Evolutionary conservation across 192 early-diverging fungal genomes (phyloP), one percentile per base, ranked within the genome.

Genomic region (Coemansia sp.): DNA sequence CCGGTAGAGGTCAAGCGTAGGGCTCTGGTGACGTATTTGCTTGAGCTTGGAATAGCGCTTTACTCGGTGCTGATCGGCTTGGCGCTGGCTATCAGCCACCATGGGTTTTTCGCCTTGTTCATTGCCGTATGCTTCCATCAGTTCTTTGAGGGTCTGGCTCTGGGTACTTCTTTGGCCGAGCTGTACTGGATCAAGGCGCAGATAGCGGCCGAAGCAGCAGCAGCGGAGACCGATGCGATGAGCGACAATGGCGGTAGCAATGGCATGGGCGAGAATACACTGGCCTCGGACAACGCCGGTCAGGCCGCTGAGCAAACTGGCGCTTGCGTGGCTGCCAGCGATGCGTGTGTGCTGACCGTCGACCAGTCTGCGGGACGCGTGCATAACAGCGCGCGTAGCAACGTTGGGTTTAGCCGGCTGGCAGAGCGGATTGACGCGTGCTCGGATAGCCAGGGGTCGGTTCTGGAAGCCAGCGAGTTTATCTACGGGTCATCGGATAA

Each of bases 41-140:
- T 91, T 23, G 90, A 91, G 64, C 64, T 90, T 16, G 89, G 90
- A 23, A 89, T 91, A 50, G 83, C 86, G 2, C 65, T 88, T 50
- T 88, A 91, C 64, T 90, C 89, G 58, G 76, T 91, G 42, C 75
- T 91, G 14, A 86, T 91, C 22, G 90, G 90, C 10, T 69, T 91
- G 56, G 78, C 89, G 28, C 74, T 90, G 14, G 64, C 67, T 14
- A 61, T 69, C 23, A 69, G 61, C 34, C 64, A 72, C 55, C 29
- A 48, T 6, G 86, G 79, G 0, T 88, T 89, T 60, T 64, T 67
- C 7, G 77, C 79, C 2, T 67, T 93, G 20, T 74, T 88, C 14
- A 64, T 86, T 22, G 90, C 90, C 0, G 57, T 91, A 9, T 71
- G 84, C 22, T 89, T 92, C 65, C 82, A 82, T 72, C 90, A 92